These are phyloP conservation scores for Phellopilus nigrolimitatus DNA, from an alignment of 1,284 basidiomycete species.

Conservation along the genomic window DNA sequence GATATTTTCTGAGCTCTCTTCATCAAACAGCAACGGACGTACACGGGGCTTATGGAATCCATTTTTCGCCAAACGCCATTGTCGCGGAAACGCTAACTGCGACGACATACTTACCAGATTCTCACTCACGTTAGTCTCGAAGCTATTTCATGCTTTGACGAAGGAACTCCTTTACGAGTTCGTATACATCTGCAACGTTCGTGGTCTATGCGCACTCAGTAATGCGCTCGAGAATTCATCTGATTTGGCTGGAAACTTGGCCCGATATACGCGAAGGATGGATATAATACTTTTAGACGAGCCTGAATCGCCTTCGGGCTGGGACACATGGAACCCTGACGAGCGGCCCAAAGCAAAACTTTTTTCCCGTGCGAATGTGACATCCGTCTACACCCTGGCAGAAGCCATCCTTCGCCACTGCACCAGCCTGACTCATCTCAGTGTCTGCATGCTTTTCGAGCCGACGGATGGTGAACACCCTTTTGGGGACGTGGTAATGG, in stretches of 20 bases:
- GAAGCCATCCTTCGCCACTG: slow-evolving; percentile 1
- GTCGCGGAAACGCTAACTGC: too few species aligned
- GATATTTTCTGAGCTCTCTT: too few species aligned
- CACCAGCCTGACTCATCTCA: not conserved
- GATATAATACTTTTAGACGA: not conserved
- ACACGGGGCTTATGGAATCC: too few species aligned
- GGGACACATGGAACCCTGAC: not conserved
- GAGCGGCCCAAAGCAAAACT: not conserved
- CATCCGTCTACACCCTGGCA: not conserved
- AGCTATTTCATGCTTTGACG: not conserved
- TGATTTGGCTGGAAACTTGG: not conserved
- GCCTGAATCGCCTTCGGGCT: not conserved
- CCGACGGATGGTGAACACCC: not conserved
- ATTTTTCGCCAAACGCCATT: too few species aligned
- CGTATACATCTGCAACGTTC: not conserved
- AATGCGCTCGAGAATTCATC: not conserved
- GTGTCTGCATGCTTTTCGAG: not conserved
- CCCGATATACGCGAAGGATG: slow-evolving; percentile 1
- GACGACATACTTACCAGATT: too few species aligned
- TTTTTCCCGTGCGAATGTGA: not conserved
- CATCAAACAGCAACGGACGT: too few species aligned
- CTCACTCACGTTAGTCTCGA: not conserved
- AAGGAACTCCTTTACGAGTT: not conserved
- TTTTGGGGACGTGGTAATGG: not conserved
- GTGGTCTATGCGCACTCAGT: not conserved